phyloP scores from a whole-genome alignment of 176 grass and related monocot genomes.

The Poa annua region DNA sequence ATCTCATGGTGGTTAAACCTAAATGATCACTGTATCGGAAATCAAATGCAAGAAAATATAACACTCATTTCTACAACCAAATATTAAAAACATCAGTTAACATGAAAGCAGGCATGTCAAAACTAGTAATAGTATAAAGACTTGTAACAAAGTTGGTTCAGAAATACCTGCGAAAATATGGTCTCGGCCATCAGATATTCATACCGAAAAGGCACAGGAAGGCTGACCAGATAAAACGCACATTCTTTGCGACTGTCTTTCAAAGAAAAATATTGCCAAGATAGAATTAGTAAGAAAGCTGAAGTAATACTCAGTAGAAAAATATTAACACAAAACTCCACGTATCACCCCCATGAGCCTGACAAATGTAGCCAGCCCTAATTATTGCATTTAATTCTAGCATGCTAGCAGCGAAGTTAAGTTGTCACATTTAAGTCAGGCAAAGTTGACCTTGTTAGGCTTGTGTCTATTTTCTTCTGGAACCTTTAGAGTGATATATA shows the following conservation, averaged over 20 bases:
- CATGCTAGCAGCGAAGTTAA: slow-evolving; percentile 18
- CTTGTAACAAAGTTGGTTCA: slow-evolving; percentile 19
- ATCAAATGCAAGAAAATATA: slow-evolving; percentile 1
- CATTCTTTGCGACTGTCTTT: slow-evolving; percentile 99
- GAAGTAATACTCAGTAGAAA: background rate
- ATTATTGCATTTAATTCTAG: background rate
- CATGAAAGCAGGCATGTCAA: slow-evolving; percentile 16
- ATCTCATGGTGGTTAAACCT: slow-evolving; percentile 27
- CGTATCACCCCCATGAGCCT: background rate
- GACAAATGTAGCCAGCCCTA: background rate
- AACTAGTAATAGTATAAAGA: slow-evolving; percentile 9
- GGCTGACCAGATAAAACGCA: slow-evolving; percentile 89
- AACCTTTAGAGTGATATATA: slow-evolving; percentile 17
- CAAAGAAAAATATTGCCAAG: slow-evolving; percentile 62
- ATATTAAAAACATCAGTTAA: background rate
- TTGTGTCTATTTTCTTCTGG: background rate
- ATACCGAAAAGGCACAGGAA: slow-evolving; percentile 91
- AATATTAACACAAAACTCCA: slow-evolving; percentile 25
- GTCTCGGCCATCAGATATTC: slow-evolving; percentile 99
- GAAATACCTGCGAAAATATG: slow-evolving; percentile 96
- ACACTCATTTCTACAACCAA: slow-evolving; percentile 17
- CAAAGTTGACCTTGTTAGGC: background rate
- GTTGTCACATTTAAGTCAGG: slow-evolving; percentile 13
- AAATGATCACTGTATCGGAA: background rate
- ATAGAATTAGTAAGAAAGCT: slow-evolving; percentile 47